Evolutionary conservation across 2,329 filamentous ascomycete genomes (phyloP).

Genomic region (Aureobasidium musti): DNA sequence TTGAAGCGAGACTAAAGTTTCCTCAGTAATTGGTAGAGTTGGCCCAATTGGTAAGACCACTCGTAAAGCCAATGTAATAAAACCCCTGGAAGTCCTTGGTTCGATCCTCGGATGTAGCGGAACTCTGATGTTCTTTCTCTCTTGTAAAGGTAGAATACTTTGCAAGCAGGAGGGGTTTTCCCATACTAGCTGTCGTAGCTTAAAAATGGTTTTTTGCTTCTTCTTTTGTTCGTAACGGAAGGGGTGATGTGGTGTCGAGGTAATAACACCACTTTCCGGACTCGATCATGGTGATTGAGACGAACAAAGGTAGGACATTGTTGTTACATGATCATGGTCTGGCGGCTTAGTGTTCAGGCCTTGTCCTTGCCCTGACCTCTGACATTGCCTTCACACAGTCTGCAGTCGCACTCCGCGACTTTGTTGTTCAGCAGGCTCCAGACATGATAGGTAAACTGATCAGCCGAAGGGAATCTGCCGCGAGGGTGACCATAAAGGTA

Average conservation of each 20-base stretch:
- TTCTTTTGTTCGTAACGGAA: not conserved
- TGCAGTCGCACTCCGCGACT: not conserved
- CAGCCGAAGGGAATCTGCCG: not conserved
- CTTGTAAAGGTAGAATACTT: not conserved
- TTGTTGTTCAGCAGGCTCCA: slow-evolving; percentile 13
- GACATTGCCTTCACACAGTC: not conserved
- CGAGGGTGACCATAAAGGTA: slow-evolving; percentile 2
- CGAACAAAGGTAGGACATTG: not conserved
- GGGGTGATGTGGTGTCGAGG: no score
- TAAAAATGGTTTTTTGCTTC: not conserved
- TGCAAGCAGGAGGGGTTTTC: not conserved
- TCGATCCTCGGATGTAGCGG: not conserved
- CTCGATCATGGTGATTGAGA: no score
- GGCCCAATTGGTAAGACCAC: not conserved
- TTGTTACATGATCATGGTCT: not conserved
- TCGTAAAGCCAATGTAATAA: not conserved
- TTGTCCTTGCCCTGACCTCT: not conserved
- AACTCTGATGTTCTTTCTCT: not conserved
- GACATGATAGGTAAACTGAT: not conserved
- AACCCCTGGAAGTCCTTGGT: not conserved
- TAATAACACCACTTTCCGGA: no score
- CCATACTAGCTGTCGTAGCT: not conserved
- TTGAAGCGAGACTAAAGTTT: not conserved
- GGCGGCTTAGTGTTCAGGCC: not conserved
- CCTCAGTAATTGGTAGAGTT: not conserved